Evolutionary conservation across 225 moss, liverwort and hornwort species (phyloP), one percentile per base, ranked within the genome.

Genomic region (Rhytidiadelphus loreus): DNA sequence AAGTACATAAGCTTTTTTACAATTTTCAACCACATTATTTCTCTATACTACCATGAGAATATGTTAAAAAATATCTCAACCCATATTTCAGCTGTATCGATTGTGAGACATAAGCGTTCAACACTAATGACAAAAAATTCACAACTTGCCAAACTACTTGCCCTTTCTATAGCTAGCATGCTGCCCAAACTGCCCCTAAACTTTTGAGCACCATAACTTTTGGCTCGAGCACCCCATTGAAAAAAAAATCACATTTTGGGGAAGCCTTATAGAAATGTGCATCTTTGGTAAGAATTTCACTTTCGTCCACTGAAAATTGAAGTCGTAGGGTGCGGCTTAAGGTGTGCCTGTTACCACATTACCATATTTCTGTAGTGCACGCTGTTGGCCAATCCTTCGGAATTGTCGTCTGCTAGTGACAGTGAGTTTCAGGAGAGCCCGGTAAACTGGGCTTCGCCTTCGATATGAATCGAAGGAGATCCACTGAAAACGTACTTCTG

Each of bases 21-120:
- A 4, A 4, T 32, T 32, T 48, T 7, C 12, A 33, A 33, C 11
- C 1, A 7, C 7, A 13, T 7, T 21, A 50, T 4, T 7, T 50
- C 3, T 21, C 13, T 50, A 2, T 8, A 74, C 5, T 50, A 12
- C 5, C 2, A 33, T 14, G 0, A 76, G 1, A 52, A 33, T 33
- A 5, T 32, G 13, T 8, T 2, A 22, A 52, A 32, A 20, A 33
- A 3, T 76, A n/a, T n/a, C n/a, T 76, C 4, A 5, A 0, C 20
- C 1, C 12, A 50, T 19, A n/a, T n/a, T n/a, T 30, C 0, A 32
- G 0, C 20, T 33, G 2, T 0, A 75, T 8, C 52, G 8, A 52
- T 5, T 75, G 21, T 0, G 1, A 39, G 24, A 69, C 39, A 63
- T 33, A 63, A 17, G 10, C 19, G 7, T 30, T 73, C 29, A 29